Evolutionary conservation across 1,284 basidiomycete species (phyloP), one percentile per base, ranked within the genome.

Genomic region (Ustilago esculenta): DNA sequence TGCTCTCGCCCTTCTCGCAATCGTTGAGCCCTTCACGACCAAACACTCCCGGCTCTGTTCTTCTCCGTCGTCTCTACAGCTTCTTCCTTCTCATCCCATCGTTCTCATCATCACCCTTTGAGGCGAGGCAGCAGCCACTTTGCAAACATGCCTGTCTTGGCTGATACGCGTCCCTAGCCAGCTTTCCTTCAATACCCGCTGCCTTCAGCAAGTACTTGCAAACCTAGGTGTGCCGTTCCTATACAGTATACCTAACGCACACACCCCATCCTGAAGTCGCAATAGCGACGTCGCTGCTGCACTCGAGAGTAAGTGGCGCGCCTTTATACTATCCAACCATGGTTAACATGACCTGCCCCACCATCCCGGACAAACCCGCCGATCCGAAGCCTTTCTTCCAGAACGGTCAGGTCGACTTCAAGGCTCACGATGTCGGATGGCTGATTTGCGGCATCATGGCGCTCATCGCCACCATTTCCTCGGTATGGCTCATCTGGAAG

Each of bases 371-470:
- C 58, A 68, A 65, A 43, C 64, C 66, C 17, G 23, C 27, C 24
- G 72, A 79, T 36, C 74, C 72, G 20, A 70, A 67, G n/a, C 85
- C 88, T 1, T 83, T 91, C 35, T 84, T 89, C 55, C 85, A 87
- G 73, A 85, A 88, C 64, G 89, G 89, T 17, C 83, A 86, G 57
- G 69, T 90, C 41, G 85, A 86, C 27, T 85, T 90, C 65, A 87
- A 89, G 84, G 64, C 70, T 23, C 61, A 73, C 58, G 50, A 74
- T 44, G 85, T 90, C 58, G 90, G 90, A 2, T 91, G 90, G 89
- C 86, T 91, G 42, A 80, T 90, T 30, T 85, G 86, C 41, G 88
- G 87, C 2, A 84, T 85, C 67, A 88, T 90, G 79, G 86, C 68
- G 11, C 66, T 76, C 48, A 55, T 76, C 37, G 61, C 72, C 10